phyloP scores from a whole-genome alignment of 148 eudicot species.

The Nepenthes mirabilis region DNA sequence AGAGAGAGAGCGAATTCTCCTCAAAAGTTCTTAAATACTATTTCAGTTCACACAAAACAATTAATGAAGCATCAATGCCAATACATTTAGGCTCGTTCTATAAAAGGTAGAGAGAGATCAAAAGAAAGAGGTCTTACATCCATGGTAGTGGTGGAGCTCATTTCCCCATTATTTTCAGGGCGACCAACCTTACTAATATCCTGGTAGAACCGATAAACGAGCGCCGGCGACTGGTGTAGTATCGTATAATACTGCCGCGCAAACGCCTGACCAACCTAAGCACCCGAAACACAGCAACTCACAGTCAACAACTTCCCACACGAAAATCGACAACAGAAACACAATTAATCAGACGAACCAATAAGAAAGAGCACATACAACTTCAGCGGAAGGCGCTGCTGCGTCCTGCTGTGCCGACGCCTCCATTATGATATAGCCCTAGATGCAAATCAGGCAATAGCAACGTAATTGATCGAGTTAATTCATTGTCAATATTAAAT shows the following conservation, averaged over 20 bases:
- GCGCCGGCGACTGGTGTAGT: constrained; percentile 55
- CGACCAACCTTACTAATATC: constrained; percentile 68
- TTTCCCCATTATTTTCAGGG: constrained; percentile 32
- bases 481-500: too few relatives aligned
- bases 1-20: neutral
- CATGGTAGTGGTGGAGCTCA: constrained; percentile 62
- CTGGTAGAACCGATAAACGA: constrained; percentile 63
- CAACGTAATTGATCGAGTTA: too few relatives aligned
- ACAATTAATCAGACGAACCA: neutral
- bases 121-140: constrained; percentile 22
- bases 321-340: neutral
- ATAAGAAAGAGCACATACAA: neutral
- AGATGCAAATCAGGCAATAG: too few relatives aligned
- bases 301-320: neutral
- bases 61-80: neutral
- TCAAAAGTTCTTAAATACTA: too few relatives aligned
- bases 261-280: constrained; percentile 79
- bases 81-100: neutral
- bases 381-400: neutral
- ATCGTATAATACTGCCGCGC: constrained; percentile 64
- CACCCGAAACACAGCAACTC: neutral
- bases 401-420: neutral
- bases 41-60: neutral
- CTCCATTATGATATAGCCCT: neutral
- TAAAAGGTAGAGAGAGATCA: neutral